Evolutionary conservation across 2,329 filamentous ascomycete genomes (phyloP).

Genomic region (Dothiorella sarmentorum): DNA sequence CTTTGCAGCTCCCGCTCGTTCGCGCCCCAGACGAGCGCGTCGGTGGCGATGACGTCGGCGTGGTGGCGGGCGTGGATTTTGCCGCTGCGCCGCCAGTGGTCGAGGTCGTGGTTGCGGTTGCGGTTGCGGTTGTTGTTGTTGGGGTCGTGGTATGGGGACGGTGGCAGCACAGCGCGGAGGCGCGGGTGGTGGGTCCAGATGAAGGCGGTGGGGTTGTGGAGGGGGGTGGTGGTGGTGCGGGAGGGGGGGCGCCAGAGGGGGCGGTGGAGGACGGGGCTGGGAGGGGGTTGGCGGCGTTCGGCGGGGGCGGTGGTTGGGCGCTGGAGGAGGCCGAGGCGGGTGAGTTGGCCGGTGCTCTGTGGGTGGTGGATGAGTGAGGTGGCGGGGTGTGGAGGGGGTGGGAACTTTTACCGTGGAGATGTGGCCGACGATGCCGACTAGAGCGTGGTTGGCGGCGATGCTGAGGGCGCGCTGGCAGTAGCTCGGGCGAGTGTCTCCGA

Average conservation of each 20-base stretch:
- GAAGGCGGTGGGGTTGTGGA: neutral
- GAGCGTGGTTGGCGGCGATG: neutral
- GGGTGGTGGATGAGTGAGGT: neutral
- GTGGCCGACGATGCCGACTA: slow-evolving; percentile 6
- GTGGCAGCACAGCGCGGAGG: too few relatives aligned
- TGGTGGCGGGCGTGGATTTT: neutral
- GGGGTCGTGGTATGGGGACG: too few relatives aligned
- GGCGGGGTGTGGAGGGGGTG: neutral
- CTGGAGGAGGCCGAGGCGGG: slow-evolving; percentile 13
- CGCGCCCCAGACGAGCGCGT: slow-evolving; percentile 20
- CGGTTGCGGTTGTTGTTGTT: too few relatives aligned
- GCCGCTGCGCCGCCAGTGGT: neutral
- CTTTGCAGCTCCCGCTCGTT: neutral
- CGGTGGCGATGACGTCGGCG: slow-evolving; percentile 17
- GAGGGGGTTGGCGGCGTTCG: slow-evolving; percentile 8
- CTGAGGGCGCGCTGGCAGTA: neutral
- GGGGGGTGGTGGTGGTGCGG: neutral
- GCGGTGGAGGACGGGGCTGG: neutral
- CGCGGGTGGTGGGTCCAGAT: neutral
- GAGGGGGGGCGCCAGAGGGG: neutral
- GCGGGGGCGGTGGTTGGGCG: neutral
- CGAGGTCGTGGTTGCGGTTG: neutral
- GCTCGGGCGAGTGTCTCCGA: neutral
- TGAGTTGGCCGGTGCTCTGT: neutral
- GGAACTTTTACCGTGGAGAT: neutral